Evolutionary conservation across 164 flowering plant genomes (phyloP).

Genomic region (Tetracentron sinense): DNA sequence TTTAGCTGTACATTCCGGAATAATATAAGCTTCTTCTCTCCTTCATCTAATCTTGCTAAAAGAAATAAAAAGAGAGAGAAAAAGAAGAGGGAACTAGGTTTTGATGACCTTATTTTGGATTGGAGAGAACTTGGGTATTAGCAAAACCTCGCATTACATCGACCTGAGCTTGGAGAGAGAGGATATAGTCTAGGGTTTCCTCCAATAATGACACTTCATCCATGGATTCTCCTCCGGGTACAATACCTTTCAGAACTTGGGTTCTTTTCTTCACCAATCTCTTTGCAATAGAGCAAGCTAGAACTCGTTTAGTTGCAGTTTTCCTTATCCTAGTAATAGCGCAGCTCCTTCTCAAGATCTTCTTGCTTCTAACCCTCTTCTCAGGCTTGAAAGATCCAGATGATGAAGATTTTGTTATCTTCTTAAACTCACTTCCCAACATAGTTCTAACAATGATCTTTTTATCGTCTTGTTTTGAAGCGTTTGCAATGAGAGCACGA

Average conservation of each 20-base stretch:
- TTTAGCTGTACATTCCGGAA: slow-evolving; percentile 30
- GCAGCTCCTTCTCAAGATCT: slow-evolving; percentile 39
- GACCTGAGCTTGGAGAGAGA: slow-evolving; percentile 61
- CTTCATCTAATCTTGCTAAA: slow-evolving; percentile 1
- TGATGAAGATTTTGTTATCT: slow-evolving; percentile 8
- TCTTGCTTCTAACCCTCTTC: slow-evolving; percentile 35
- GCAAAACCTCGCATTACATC: slow-evolving; percentile 68
- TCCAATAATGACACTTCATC: slow-evolving; percentile 44
- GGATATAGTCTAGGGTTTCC: slow-evolving; percentile 76
- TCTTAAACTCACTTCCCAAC: slow-evolving; percentile 21
- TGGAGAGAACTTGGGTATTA: slow-evolving; percentile 24
- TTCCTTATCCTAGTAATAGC: slow-evolving; percentile 16
- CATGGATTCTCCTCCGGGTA: slow-evolving; percentile 72
- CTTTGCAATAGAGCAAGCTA: slow-evolving; percentile 43
- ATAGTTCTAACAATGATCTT: slow-evolving; percentile 27
- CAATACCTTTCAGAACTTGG: slow-evolving; percentile 43
- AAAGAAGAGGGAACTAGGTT: too few relatives aligned
- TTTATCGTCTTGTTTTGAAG: slow-evolving; percentile 23
- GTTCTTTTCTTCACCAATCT: slow-evolving; percentile 52
- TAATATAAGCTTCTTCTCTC: slow-evolving; percentile 16
- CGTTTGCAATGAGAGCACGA: slow-evolving; percentile 48
- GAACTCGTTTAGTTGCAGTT: slow-evolving; percentile 3
- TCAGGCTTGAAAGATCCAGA: slow-evolving; percentile 1
- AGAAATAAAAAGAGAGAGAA: slow-evolving; percentile 1
- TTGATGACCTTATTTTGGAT: slow-evolving; percentile 18